These are phyloP conservation scores for Brassica napus DNA, from an alignment of 345 rosid species.

Conservation along the genomic window Da-Ae NC_063444.1:35800501-35801000, in stretches of 20 bases:
- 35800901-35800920: no score
- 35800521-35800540: conserved; percentile 59
- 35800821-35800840: no score
- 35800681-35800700: conserved; percentile 78
- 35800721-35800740: conserved; percentile 54
- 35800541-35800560: conserved; percentile 60
- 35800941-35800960: no score
- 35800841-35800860: no score
- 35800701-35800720: conserved; percentile 63
- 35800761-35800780: no score
- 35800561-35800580: conserved; percentile 67
- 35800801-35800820: no score
- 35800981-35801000: no score
- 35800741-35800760: neutral
- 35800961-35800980: no score
- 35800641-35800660: neutral
- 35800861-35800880: no score
- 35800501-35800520: conserved; percentile 44
- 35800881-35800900: no score
- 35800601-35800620: neutral
- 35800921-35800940: no score
- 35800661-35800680: neutral
- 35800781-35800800: no score
- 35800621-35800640: neutral
- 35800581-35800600: conserved; percentile 52